phyloP scores from a whole-genome alignment of 345 rosid species.

The Hypericum perforatum region DNA sequence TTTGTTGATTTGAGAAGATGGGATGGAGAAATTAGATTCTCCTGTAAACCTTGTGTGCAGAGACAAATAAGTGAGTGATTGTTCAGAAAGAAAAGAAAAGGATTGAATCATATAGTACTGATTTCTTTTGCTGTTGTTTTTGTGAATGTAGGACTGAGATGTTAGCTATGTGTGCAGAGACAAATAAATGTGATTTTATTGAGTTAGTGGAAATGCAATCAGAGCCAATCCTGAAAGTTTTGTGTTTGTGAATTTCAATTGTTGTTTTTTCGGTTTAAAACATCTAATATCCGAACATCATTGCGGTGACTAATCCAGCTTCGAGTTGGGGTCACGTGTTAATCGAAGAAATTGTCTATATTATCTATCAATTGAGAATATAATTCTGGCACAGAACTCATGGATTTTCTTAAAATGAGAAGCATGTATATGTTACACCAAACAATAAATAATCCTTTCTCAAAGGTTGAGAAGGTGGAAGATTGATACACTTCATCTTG shows the following conservation, averaged over 20 bases:
- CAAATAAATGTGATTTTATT: slow-evolving; percentile 45
- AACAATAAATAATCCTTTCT: slow-evolving; percentile 30
- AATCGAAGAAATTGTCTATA: neutral
- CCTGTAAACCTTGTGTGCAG: too few species aligned
- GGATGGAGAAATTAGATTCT: too few species aligned
- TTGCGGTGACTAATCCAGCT: too few species aligned
- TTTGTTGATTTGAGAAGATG: too few species aligned
- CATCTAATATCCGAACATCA: too few species aligned
- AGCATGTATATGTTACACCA: slow-evolving; percentile 11
- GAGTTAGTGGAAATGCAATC: slow-evolving; percentile 24
- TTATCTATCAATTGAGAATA: neutral
- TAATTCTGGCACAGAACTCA: slow-evolving; percentile 12
- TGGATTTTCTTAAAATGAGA: neutral
- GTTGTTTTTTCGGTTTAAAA: neutral
- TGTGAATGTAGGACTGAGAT: slow-evolving; percentile 24
- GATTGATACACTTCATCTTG: slow-evolving; percentile 27
- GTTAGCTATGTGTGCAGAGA: slow-evolving; percentile 64
- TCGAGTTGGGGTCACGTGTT: neutral
- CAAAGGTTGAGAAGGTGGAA: slow-evolving; percentile 48
- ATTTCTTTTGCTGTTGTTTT: neutral
- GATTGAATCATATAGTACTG: slow-evolving; percentile 18
- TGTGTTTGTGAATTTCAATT: neutral
- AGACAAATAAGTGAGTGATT: too few species aligned
- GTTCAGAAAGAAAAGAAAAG: slow-evolving; percentile 5
- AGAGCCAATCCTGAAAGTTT: slow-evolving; percentile 17